phyloP scores from a whole-genome alignment of 805 yeast species.

The Monosporozyma yasuniensis region DNA sequence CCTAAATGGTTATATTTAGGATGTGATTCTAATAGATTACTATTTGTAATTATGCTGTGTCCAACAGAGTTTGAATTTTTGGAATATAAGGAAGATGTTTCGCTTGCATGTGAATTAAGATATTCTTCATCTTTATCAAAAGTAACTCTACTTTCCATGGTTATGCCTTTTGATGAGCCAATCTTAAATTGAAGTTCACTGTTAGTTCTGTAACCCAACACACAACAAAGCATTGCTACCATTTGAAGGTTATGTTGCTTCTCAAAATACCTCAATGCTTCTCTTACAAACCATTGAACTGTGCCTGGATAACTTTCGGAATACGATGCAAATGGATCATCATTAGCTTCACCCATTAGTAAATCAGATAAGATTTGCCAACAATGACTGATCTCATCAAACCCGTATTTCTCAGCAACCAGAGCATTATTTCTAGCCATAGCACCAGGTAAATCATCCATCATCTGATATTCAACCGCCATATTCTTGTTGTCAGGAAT shows the following conservation, averaged over 20 bases:
- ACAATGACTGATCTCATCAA: conserved; percentile 55
- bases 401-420: conserved; percentile 58
- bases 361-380: conserved; percentile 54
- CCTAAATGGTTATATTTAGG: conserved; percentile 1
- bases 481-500: conserved; percentile 68
- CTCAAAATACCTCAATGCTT: conserved; percentile 58
- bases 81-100: neutral
- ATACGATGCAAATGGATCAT: conserved; percentile 33
- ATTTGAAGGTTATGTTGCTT: conserved; percentile 64
- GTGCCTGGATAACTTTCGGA: conserved; percentile 87
- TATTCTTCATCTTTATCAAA: conserved; percentile 9
- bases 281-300: conserved; percentile 51
- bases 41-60: neutral
- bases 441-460: conserved; percentile 54
- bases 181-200: neutral
- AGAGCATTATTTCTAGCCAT: conserved; percentile 61
- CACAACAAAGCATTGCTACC: conserved; percentile 81
- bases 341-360: conserved; percentile 22
- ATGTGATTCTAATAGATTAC: neutral
- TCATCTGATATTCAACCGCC: conserved; percentile 56
- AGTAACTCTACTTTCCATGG: conserved; percentile 15
- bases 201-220: conserved; percentile 32
- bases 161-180: neutral
- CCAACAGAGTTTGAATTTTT: neutral
- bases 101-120: neutral